Base-by-base conservation (phyloP, 176 grass and related monocot genomes). In the Neostapfia colusana region DNA sequence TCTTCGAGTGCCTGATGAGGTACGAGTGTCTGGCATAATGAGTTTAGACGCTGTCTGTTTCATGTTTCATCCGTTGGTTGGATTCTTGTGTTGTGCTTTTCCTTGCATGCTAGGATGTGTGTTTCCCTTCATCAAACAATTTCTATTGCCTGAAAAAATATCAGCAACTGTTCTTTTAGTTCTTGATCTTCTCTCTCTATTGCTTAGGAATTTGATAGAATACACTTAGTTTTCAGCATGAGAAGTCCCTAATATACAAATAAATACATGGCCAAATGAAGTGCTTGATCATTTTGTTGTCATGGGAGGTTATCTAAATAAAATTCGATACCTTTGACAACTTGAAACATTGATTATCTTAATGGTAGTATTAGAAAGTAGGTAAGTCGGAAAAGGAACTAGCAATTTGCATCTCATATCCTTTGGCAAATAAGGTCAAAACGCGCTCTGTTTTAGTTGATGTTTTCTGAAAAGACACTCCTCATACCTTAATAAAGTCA, bases 1-100 rank as follows among this genome's bases (percentile, higher is more conserved):
- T 88, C 92, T 99, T 74, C 80, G 96, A 49, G 96, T 99, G 81
- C 96, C 96, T 70, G 96, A 99, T 75, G 96, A 98, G 89, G 95
- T 98, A 89, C 78, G 61, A 21, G 5, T 75, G 69, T 70, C 21
- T 18, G 7, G 62, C 2, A 18, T 41, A 34, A 45, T 55, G 18
- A 62, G 5, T 23, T 1, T 62, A 51, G 15, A 28, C 81, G 65
- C 2, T 28, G 1, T 59, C 6, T 77, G 4, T 21, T 45, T 75
- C 0, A 21, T 36, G 16, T 72, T 70, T 86, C 35, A 11, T 64
- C 15, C 12, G 43, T 45, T 45, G 43, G 12, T 4, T 45, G 15
- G 12, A 45, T 45, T 45, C 54, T 6, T 72, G 0, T 16, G 12
- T 21, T 39, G 20, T 27, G 5, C 34, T 41, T 54, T 20, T 36